A percentile compares a stretch with the other conserved stretches of the same genome.
Evolutionary conservation across 2,329 filamentous ascomycete genomes (phyloP).

Genomic region (Raffaelea arxii): DNA sequence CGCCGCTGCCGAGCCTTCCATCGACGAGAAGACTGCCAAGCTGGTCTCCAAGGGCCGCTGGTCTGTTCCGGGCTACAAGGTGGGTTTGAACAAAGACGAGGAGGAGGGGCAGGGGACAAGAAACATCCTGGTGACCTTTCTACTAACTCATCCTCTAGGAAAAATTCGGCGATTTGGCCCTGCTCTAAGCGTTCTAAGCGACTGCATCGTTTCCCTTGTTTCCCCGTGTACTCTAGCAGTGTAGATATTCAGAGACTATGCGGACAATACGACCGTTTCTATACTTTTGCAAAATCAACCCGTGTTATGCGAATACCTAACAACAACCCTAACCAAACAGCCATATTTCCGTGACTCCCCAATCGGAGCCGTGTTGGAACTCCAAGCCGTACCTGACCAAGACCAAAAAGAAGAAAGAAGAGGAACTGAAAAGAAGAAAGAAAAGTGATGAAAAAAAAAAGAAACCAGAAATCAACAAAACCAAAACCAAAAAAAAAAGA

Average conservation of each 20-base stretch:
- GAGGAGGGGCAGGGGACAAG: background rate
- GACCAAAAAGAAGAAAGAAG: background rate
- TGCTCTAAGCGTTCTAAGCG: slow-evolving; percentile 60
- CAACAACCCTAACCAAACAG: too few relatives aligned
- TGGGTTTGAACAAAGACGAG: slow-evolving; percentile 35
- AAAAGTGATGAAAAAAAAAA: background rate
- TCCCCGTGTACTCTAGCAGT: slow-evolving; percentile 55
- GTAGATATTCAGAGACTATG: slow-evolving; percentile 45
- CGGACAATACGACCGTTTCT: too few relatives aligned
- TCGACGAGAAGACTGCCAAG: slow-evolving; percentile 92
- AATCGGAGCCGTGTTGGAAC: too few relatives aligned
- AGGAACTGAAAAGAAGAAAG: background rate
- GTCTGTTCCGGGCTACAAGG: slow-evolving; percentile 98
- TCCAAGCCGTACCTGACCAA: too few relatives aligned
- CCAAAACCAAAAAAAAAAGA: background rate
- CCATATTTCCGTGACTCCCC: too few relatives aligned
- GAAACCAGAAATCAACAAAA: background rate
- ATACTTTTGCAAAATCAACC: too few relatives aligned
- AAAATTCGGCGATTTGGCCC: slow-evolving; percentile 95
- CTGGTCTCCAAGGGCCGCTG: slow-evolving; percentile 97
- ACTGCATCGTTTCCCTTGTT: slow-evolving; percentile 20
- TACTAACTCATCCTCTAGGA: slow-evolving; percentile 48
- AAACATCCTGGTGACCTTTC: background rate
- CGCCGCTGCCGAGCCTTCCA: slow-evolving; percentile 85
- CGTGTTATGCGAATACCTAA: too few relatives aligned